Base-by-base conservation (phyloP, 2,329 filamentous ascomycete genomes). In the Alternaria sp. region DNA sequence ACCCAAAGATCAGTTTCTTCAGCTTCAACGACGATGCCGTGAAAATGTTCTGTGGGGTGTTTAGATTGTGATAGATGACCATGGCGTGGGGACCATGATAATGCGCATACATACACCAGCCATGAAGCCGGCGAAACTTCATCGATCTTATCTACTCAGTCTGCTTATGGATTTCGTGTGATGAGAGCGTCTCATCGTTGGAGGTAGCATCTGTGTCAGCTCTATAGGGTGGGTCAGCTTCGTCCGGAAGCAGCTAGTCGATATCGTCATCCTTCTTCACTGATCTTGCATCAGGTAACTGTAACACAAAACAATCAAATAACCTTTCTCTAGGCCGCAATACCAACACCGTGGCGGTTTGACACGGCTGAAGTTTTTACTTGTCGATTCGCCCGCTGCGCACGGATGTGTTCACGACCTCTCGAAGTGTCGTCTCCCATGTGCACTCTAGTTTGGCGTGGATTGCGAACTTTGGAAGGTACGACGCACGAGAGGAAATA, bases 1-100 rank as follows among this genome's bases (percentile, higher is more conserved):
- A 64, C 62, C 62, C 62, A 64, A 64, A 53, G 41, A 61, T 62
- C 52, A 63, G 32, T 60, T 63, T 38, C 53, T 50, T 60, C n/a
- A 56, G 36, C 18, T 41, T 54, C 27, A 14, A 22, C 27, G 3
- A 30, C 34, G 20, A 16, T 54, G 36, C 27, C 30, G 25, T 43
- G 25, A 43, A 30, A 54, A 36, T 18, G 30, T 32, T 32, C 46
- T 22, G 30, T 22, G 30, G 27, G 16, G 30, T 50, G 46, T 4
- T 25, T 50, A 16, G 8, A 20, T 18, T 18, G 46, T 34, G 18
- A 16, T 50, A 11, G 11, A 34, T 25, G 40, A 25, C 20, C 6
- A 25, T 2, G 40, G 20, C 7, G 5, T 20, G 12, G 40, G 2
- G 16, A 43, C 6, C 1, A 43, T 25, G 20, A 43, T 14, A 25